Percentiles rank a stretch among this genome's conserved stretches.
phyloP scores from a whole-genome alignment of 1,139 yeast genomes.

The Geotrichum aggregatum region DNA sequence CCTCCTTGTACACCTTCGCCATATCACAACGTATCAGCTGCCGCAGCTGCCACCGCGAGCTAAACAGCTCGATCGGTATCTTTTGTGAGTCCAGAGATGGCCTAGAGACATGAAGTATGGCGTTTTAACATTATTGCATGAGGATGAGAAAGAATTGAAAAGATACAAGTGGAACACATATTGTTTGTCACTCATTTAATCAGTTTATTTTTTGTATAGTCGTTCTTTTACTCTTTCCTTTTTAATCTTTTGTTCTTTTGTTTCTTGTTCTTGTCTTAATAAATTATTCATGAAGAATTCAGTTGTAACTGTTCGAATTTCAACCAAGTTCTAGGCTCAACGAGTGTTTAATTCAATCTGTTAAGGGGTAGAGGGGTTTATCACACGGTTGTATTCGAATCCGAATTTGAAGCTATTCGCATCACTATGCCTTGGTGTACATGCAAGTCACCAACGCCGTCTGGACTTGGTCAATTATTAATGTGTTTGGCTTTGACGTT shows the following conservation, averaged over 20 bases:
- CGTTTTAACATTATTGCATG: neutral
- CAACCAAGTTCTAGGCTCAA: no score
- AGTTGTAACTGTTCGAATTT: neutral
- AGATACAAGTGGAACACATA: no score
- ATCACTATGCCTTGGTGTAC: no score
- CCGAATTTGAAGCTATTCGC: no score
- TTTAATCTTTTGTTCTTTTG: neutral
- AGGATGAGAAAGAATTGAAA: neutral
- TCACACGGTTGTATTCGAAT: no score
- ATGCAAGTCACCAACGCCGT: no score
- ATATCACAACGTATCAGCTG: conserved; percentile 1
- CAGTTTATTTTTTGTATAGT: neutral
- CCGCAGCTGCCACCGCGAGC: conserved; percentile 11
- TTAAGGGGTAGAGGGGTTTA: no score
- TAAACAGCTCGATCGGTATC: conserved; percentile 2
- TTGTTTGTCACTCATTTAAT: neutral
- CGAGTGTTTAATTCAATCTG: no score
- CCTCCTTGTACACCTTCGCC: conserved; percentile 35
- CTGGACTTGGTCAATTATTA: no score
- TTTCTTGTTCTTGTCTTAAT: neutral
- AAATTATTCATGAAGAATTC: neutral
- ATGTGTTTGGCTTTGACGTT: no score
- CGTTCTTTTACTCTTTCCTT: neutral
- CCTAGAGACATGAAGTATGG: neutral
- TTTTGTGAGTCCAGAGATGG: no score